These are phyloP conservation scores for Oryza brachyantha DNA, from an alignment of 176 grass and related monocot genomes.

Conservation along the genomic window DNA sequence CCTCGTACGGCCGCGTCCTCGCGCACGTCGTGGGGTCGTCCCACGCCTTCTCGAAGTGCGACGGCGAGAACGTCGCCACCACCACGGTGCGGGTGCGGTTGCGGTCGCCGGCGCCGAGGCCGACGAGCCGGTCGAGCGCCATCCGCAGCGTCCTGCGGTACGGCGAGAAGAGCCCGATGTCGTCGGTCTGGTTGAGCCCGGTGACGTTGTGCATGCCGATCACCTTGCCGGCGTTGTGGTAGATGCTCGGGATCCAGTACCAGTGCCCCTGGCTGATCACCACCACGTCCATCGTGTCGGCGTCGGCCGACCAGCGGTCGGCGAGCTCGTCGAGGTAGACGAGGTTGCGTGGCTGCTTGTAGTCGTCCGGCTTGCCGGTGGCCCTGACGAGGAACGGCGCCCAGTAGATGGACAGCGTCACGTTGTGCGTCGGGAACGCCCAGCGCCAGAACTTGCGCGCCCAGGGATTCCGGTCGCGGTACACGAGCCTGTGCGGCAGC, in stretches of 20 bases:
- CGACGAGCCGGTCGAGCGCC: too few species aligned
- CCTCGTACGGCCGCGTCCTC: constrained; percentile 45
- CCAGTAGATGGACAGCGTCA: constrained; percentile 45
- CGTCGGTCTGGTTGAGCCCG: too few species aligned
- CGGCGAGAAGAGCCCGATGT: too few species aligned
- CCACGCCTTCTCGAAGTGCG: not conserved
- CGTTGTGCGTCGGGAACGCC: constrained; percentile 30
- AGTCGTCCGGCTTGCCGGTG: constrained; percentile 17
- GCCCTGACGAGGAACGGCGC: constrained; percentile 40
- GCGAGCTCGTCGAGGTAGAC: constrained; percentile 35
- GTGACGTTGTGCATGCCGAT: too few species aligned
- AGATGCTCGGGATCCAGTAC: too few species aligned
- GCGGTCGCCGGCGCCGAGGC: too few species aligned
- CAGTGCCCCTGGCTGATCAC: too few species aligned
- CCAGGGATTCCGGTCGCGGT: not conserved
- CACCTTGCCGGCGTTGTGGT: too few species aligned
- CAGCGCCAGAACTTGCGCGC: constrained; percentile 38
- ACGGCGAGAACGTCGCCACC: too few species aligned
- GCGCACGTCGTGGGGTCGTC: constrained; percentile 45
- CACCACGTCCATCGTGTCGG: constrained; percentile 42
- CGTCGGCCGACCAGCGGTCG: constrained; percentile 26
- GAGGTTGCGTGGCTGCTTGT: not conserved
- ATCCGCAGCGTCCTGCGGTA: too few species aligned
- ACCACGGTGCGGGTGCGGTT: too few species aligned
- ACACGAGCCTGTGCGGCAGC: not conserved